Conservation (phyloP, 1,284 basidiomycete genomes). For the Cutaneotrichosporon mucoides region DNA sequence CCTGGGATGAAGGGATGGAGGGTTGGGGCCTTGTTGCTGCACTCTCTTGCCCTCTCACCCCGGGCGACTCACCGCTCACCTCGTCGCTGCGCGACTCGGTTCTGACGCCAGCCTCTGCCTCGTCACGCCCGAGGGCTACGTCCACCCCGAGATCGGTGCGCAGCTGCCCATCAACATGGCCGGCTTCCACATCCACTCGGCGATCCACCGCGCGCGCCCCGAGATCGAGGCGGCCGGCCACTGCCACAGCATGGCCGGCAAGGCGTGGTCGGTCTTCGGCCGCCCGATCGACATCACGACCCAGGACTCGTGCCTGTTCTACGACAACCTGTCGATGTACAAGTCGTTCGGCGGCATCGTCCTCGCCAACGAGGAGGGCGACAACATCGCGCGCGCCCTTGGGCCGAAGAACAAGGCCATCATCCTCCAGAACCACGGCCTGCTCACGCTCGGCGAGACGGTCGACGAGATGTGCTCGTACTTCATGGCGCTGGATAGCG, state of each 20-base stretch:
- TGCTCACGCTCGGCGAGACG: conserved; percentile 24
- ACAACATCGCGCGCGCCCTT: conserved; percentile 44
- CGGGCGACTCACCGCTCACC: no score
- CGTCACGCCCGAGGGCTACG: conserved; percentile 42
- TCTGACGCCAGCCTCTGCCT: conserved; percentile 43
- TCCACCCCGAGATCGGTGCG: conserved; percentile 35
- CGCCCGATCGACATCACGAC: conserved; percentile 53
- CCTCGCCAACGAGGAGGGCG: conserved; percentile 47
- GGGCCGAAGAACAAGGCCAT: conserved; percentile 41
- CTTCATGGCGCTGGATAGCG: conserved; percentile 40
- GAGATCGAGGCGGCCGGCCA: conserved; percentile 64
- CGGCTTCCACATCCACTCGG: conserved; percentile 57
- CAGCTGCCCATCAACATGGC: conserved; percentile 49
- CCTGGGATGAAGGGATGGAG: no score
- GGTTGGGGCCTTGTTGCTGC: no score
- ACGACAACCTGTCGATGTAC: conserved; percentile 34
- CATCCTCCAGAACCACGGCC: conserved; percentile 45
- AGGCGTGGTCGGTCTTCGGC: conserved; percentile 60
- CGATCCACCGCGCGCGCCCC: conserved; percentile 57
- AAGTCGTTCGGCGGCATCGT: conserved; percentile 48
- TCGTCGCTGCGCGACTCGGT: no score
- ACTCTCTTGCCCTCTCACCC: no score
- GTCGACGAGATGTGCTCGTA: conserved; percentile 34
- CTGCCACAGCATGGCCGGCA: conserved; percentile 60
- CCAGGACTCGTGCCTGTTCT: conserved; percentile 37